These are phyloP conservation scores for Pelargonium fulgidum DNA, from an alignment of 441 rosid genomes.

Conservation along the genomic window DNA sequence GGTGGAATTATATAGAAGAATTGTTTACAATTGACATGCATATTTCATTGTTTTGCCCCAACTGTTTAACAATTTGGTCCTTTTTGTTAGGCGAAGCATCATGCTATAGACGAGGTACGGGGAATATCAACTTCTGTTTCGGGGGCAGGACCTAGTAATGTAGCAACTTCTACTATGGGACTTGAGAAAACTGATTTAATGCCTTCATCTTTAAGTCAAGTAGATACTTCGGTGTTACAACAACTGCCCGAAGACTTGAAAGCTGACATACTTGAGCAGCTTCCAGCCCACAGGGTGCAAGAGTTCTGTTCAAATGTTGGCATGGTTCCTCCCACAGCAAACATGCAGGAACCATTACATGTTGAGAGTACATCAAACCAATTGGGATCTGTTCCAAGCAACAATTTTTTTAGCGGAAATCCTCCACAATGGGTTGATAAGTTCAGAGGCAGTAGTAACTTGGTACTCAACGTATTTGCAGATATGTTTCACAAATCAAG, in stretches of 20 bases:
- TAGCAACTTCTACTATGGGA: constrained; percentile 18
- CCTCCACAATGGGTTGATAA: constrained; percentile 76
- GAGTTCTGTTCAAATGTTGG: constrained; percentile 32
- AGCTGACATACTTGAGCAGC: constrained; percentile 51
- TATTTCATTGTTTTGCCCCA: constrained; percentile 9
- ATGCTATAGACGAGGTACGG: constrained; percentile 25
- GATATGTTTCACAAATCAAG: constrained; percentile 47
- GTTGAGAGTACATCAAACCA: constrained; percentile 29
- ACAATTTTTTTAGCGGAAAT: constrained; percentile 58
- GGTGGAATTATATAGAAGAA: not conserved
- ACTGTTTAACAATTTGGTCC: constrained; percentile 4
- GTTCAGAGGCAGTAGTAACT: constrained; percentile 50
- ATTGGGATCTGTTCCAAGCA: constrained; percentile 19
- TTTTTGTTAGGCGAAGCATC: constrained; percentile 27
- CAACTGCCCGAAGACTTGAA: constrained; percentile 77
- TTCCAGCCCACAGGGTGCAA: constrained; percentile 44
- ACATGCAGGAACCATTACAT: constrained; percentile 27
- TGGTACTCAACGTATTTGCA: constrained; percentile 41
- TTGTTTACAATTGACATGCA: not conserved
- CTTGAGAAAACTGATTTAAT: constrained; percentile 42
- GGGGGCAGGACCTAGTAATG: constrained; percentile 27
- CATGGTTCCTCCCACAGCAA: constrained; percentile 28
- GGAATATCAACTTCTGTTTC: constrained; percentile 22
- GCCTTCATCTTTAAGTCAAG: constrained; percentile 78
- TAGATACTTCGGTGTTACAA: constrained; percentile 67